phyloP scores from a whole-genome alignment of 75 land plant species.

The Larix kaempferi region DNA sequence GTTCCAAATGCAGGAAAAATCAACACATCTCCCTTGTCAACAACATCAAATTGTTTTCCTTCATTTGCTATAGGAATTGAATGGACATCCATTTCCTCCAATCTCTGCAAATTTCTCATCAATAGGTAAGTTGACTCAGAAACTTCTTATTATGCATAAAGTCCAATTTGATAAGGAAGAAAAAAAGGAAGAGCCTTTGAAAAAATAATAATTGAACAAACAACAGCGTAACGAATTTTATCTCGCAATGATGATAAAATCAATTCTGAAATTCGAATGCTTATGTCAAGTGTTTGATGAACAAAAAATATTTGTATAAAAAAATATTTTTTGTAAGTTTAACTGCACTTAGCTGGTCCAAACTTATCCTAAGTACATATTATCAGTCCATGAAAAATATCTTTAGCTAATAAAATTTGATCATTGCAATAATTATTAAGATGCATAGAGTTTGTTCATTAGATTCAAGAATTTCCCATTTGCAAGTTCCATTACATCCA shows the following conservation, averaged over 20 bases:
- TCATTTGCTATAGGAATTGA: conserved; percentile 57
- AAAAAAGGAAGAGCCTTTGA: not conserved
- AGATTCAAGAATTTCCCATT: no score
- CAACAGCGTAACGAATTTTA: not conserved
- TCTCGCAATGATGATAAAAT: not conserved
- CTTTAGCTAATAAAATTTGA: no score
- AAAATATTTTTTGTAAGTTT: not conserved
- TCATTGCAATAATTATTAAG: no score
- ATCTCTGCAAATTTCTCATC: conserved; percentile 37
- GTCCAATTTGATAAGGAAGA: not conserved
- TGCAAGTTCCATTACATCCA: no score
- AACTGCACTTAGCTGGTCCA: no score
- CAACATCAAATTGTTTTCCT: conserved; percentile 66
- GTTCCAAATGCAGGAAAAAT: conserved; percentile 97
- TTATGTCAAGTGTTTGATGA: not conserved
- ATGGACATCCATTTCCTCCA: conserved; percentile 83
- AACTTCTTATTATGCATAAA: not conserved
- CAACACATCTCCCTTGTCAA: conserved; percentile 79
- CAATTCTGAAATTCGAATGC: not conserved
- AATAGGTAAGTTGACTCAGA: not conserved
- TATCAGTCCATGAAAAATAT: no score
- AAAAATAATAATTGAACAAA: not conserved
- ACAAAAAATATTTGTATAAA: not conserved
- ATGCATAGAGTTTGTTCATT: no score
- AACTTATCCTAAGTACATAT: no score